phyloP scores from a whole-genome alignment of 176 grass and related monocot species.

The Musa itinerans region DNA sequence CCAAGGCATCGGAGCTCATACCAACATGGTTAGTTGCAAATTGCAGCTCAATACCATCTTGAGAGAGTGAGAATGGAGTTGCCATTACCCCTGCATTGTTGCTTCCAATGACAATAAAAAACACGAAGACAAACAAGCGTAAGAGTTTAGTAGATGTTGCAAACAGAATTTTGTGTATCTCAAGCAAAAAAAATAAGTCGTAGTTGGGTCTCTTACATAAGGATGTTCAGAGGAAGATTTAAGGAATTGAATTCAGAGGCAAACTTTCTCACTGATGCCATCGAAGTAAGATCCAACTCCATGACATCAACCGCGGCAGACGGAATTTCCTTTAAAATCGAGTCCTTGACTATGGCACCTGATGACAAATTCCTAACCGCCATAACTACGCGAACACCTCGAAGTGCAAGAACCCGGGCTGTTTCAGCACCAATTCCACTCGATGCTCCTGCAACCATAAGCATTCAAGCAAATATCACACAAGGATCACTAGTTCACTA shows the following conservation, averaged over 20 bases:
- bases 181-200: background rate
- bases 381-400: constrained; percentile 78
- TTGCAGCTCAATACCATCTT: constrained; percentile 91
- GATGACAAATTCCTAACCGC: constrained; percentile 46
- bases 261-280: constrained; percentile 64
- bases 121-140: background rate
- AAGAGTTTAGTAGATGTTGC: too few relatives aligned
- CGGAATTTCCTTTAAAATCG: constrained; percentile 43
- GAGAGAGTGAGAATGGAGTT: constrained; percentile 68
- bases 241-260: constrained; percentile 38
- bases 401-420: constrained; percentile 50
- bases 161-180: too few relatives aligned
- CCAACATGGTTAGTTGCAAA: constrained; percentile 96
- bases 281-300: constrained; percentile 77
- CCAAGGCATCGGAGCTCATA: constrained; percentile 22
- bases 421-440: constrained; percentile 86
- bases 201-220: constrained; percentile 41
- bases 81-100: constrained; percentile 95
- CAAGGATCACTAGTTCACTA: background rate
- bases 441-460: constrained; percentile 39
- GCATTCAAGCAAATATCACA: background rate
- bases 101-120: constrained; percentile 29
- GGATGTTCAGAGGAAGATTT: constrained; percentile 74
- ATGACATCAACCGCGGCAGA: constrained; percentile 45
- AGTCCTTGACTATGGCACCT: constrained; percentile 31